Conservation (phyloP, 2,329 filamentous ascomycete genomes). For the Sordariomycetes sp. region DNA sequence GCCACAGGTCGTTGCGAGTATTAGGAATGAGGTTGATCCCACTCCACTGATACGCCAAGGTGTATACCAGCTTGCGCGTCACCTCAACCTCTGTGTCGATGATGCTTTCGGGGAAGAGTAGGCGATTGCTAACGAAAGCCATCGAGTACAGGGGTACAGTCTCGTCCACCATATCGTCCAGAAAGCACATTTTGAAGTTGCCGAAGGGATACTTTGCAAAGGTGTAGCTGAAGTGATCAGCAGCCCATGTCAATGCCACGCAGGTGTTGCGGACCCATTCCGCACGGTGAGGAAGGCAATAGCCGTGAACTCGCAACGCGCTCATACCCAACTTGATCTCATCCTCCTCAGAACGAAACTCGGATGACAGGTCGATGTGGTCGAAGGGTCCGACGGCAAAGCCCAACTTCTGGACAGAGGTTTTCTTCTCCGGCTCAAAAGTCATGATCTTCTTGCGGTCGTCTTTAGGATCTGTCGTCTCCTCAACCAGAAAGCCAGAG, state of each 20-base stretch:
- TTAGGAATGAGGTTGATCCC: slow-evolving; percentile 87
- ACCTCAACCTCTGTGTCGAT: slow-evolving; percentile 78
- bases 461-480: slow-evolving; percentile 67
- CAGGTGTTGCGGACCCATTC: slow-evolving; percentile 84
- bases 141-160: slow-evolving; percentile 72
- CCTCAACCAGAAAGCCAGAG: slow-evolving; percentile 81
- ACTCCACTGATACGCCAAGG: slow-evolving; percentile 86
- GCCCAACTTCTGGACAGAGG: slow-evolving; percentile 81
- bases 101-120: slow-evolving; percentile 77
- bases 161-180: slow-evolving; percentile 77
- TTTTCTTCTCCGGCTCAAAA: slow-evolving; percentile 66
- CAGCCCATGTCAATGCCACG: slow-evolving; percentile 71
- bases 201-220: slow-evolving; percentile 89
- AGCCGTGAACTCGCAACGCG: slow-evolving; percentile 81
- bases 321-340: slow-evolving; percentile 85
- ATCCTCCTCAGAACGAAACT: slow-evolving; percentile 82
- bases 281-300: slow-evolving; percentile 75
- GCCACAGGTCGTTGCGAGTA: slow-evolving; percentile 74
- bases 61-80: slow-evolving; percentile 71
- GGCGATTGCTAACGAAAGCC: slow-evolving; percentile 75
- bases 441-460: slow-evolving; percentile 79
- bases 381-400: slow-evolving; percentile 95
- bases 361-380: slow-evolving; percentile 74
- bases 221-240: slow-evolving; percentile 84
- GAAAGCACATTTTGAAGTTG: slow-evolving; percentile 87